Percentiles rank a stretch among this genome's conserved stretches.
Evolutionary conservation across 2,329 filamentous ascomycete genomes (phyloP).

Genomic region (Camillea tinctor): DNA sequence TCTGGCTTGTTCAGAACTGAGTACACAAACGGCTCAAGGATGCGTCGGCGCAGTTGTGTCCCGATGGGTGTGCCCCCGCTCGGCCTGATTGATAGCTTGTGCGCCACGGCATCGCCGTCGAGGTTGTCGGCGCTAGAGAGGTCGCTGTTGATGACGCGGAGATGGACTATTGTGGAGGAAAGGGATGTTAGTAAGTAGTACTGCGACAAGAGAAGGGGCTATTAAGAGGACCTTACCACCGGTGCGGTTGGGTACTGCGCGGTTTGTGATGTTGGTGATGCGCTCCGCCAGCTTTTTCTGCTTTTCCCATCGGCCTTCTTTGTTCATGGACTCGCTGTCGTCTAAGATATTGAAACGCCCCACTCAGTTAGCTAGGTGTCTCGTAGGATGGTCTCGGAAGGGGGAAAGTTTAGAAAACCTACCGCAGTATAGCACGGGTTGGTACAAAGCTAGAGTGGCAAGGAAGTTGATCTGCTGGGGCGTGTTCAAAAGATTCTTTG

Average conservation of each 20-base stretch:
- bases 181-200: too few species aligned
- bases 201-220: too few species aligned
- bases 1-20: neutral
- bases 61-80: constrained; percentile 15
- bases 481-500: constrained; percentile 12
- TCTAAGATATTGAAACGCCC: constrained; percentile 1
- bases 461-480: constrained; percentile 16
- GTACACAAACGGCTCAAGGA: constrained; percentile 17
- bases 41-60: constrained; percentile 10
- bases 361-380: neutral
- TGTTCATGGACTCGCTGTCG: constrained; percentile 17
- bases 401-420: constrained; percentile 1
- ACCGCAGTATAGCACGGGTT: constrained; percentile 18
- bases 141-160: constrained; percentile 18
- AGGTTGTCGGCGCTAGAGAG: constrained; percentile 8
- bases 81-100: constrained; percentile 1
- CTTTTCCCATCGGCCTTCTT: constrained; percentile 13
- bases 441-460: constrained; percentile 17
- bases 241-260: constrained; percentile 12
- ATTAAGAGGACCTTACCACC: neutral
- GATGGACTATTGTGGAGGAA: constrained; percentile 2
- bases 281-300: constrained; percentile 14
- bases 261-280: constrained; percentile 11
- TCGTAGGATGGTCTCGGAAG: neutral
- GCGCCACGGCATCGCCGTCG: constrained; percentile 3